Evolutionary conservation across 2,329 filamentous ascomycete genomes (phyloP).

Genomic region (Pseudogymnoascus pannorum): DNA sequence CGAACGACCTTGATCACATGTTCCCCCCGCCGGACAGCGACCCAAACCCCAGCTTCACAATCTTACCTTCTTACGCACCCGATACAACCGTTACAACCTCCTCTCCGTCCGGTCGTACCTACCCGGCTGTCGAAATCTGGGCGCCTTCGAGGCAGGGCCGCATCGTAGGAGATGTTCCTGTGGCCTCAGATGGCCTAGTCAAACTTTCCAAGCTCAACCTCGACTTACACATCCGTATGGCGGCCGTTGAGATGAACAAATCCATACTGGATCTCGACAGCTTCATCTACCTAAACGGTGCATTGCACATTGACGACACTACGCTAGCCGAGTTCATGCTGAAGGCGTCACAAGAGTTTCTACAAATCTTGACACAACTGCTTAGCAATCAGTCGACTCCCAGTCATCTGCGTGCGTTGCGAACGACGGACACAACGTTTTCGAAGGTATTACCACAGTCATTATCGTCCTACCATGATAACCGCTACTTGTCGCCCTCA

Average conservation of each 20-base stretch:
- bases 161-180: background rate
- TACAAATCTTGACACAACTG: conserved; percentile 3
- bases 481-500: background rate
- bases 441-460: background rate
- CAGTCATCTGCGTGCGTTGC: background rate
- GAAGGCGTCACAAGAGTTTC: conserved; percentile 1
- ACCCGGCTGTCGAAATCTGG: background rate
- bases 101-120: background rate
- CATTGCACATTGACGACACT: background rate
- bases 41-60: background rate
- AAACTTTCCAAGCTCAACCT: conserved; percentile 3
- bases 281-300: background rate
- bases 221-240: background rate
- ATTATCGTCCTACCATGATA: background rate
- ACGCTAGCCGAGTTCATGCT: background rate
- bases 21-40: background rate
- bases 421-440: background rate
- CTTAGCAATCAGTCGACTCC: background rate
- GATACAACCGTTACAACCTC: background rate
- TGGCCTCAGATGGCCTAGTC: background rate
- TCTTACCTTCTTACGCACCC: background rate
- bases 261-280: background rate
- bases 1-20: background rate
- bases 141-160: background rate
- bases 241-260: background rate